These are phyloP conservation scores for Tricholoma sp. DNA, from an alignment of 768 basidiomycete species.

Conservation along the genomic window DNA sequence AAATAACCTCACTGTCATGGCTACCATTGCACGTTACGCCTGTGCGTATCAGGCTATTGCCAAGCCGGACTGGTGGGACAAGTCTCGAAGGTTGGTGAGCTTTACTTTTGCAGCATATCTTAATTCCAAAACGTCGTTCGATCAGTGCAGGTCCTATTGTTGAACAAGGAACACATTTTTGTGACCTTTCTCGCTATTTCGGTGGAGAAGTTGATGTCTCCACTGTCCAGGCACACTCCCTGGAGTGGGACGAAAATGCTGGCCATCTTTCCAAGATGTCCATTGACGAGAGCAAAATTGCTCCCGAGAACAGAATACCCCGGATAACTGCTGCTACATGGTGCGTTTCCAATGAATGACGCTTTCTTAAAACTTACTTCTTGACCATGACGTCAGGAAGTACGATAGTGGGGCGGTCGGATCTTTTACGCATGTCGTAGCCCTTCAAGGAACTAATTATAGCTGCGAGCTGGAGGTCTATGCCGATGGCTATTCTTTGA, in stretches of 20 bases:
- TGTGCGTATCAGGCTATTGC: constrained; percentile 78
- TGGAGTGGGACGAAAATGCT: constrained; percentile 90
- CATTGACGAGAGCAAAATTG: constrained; percentile 81
- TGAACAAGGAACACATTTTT: constrained; percentile 96
- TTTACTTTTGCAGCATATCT: neutral
- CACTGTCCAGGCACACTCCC: constrained; percentile 76
- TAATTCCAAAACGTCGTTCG: constrained; percentile 2
- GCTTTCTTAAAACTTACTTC: neutral
- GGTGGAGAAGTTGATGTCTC: constrained; percentile 91
- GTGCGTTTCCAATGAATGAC: constrained; percentile 30
- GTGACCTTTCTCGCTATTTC: constrained; percentile 94
- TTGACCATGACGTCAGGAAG: constrained; percentile 54
- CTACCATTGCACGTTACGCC: constrained; percentile 92
- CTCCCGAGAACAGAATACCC: constrained; percentile 87
- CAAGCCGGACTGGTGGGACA: constrained; percentile 93
- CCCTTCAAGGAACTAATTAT: constrained; percentile 89
- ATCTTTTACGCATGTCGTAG: constrained; percentile 83
- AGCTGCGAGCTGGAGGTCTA: constrained; percentile 93
- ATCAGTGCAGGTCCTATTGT: constrained; percentile 73
- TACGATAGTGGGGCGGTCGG: constrained; percentile 95
- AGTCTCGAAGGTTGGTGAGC: constrained; percentile 61
- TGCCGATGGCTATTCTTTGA: constrained; percentile 88
- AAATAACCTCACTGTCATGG: constrained; percentile 93
- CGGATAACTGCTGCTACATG: constrained; percentile 91
- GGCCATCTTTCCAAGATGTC: constrained; percentile 76